Percentiles rank a stretch among this genome's conserved stretches.
Conservation (phyloP, 306 rosid species). For the Hippophae gyantsensis region DNA sequence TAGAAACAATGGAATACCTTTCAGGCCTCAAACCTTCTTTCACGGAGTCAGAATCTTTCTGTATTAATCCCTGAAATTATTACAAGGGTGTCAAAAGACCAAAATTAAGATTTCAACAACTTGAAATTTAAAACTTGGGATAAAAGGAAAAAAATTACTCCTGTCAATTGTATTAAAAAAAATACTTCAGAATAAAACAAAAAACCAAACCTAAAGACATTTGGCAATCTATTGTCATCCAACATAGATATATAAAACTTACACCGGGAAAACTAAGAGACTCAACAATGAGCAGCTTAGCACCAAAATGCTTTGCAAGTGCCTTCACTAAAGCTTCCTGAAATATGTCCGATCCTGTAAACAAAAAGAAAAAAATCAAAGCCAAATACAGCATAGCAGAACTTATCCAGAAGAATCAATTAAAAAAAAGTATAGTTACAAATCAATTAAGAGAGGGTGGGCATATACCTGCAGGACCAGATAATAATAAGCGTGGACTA, state of each 20-base stretch:
- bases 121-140: not conserved
- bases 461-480: conserved; percentile 81
- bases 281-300: conserved; percentile 66
- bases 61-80: conserved; percentile 43
- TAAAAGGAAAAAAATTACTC: not conserved
- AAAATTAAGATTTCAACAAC: not conserved
- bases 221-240: conserved; percentile 4
- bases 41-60: conserved; percentile 46
- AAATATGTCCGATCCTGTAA: conserved; percentile 89
- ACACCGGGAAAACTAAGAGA: conserved; percentile 81
- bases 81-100: conserved; percentile 10
- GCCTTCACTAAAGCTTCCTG: conserved; percentile 90
- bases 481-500: conserved; percentile 72
- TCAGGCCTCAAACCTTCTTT: conserved; percentile 67
- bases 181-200: not conserved
- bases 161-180: not conserved
- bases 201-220: not conserved
- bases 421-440: not conserved
- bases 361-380: conserved; percentile 11
- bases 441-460: conserved; percentile 3
- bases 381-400: conserved; percentile 6
- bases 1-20: conserved; percentile 39
- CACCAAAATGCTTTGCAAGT: conserved; percentile 78
- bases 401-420: not conserved
- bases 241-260: conserved; percentile 31